Evolutionary conservation across 169 alveolate genomes (phyloP).

Genomic region (Miamiensis avidus): DNA sequence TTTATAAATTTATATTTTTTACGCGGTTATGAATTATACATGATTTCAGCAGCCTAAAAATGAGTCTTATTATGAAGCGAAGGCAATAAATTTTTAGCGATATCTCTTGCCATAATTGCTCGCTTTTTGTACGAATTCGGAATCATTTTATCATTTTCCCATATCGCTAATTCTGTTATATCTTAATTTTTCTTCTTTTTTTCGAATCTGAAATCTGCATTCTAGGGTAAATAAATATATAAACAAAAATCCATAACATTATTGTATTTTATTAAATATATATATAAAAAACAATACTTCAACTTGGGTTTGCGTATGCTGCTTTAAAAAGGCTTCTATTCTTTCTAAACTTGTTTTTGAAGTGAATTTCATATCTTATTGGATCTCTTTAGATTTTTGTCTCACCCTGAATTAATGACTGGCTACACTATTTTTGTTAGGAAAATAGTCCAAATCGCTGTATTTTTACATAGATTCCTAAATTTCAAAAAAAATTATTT

Average conservation of each 20-base stretch:
- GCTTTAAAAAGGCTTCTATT: slow-evolving; percentile 38
- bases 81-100: slow-evolving; percentile 42
- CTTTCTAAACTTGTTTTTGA: slow-evolving; percentile 46
- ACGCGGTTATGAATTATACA: slow-evolving; percentile 46
- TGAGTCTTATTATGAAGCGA: slow-evolving; percentile 49
- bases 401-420: slow-evolving; percentile 34
- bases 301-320: slow-evolving; percentile 45
- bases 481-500: not conserved
- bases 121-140: not conserved
- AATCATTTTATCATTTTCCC: not conserved
- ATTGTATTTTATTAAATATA: not conserved
- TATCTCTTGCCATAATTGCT: slow-evolving; percentile 27
- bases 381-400: slow-evolving; percentile 24
- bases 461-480: slow-evolving; percentile 31
- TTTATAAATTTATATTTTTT: not conserved
- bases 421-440: slow-evolving; percentile 43
- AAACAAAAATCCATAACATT: no score
- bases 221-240: not conserved
- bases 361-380: slow-evolving; percentile 41
- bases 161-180: not conserved
- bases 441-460: slow-evolving; percentile 45
- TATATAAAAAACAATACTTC: slow-evolving; percentile 1
- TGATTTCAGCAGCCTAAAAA: slow-evolving; percentile 41
- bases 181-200: slow-evolving; percentile 6
- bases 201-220: slow-evolving; percentile 30